Evolutionary conservation across 169 alveolate species (phyloP).

Genomic region (Ichthyophthirius multifiliis): DNA sequence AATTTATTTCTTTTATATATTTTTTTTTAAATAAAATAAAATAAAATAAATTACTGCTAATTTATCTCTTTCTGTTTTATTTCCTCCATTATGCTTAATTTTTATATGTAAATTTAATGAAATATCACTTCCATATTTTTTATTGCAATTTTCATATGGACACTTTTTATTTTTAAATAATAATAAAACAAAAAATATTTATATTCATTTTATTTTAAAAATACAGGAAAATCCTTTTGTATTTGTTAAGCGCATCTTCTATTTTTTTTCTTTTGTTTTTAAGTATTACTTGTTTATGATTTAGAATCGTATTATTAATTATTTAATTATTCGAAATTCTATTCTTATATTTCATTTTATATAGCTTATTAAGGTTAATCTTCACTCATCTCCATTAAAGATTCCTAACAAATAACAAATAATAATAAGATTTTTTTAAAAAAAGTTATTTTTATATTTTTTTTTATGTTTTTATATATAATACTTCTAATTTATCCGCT

Average conservation of each 20-base stretch:
- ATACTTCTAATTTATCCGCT: slow-evolving; percentile 31
- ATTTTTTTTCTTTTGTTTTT: background rate
- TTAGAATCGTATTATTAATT: background rate
- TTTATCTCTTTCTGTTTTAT: slow-evolving; percentile 65
- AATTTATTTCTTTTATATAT: slow-evolving; percentile 25
- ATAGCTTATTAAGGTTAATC: too few relatives aligned
- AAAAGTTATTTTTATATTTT: too few relatives aligned
- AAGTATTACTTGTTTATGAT: background rate
- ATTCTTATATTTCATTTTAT: too few relatives aligned
- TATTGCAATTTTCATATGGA: slow-evolving; percentile 63
- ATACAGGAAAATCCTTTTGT: background rate
- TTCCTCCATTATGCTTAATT: slow-evolving; percentile 71
- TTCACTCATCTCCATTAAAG: too few relatives aligned
- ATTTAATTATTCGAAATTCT: too few relatives aligned
- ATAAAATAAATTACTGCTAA: slow-evolving; percentile 32
- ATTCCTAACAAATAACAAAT: too few relatives aligned
- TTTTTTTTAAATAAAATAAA: background rate
- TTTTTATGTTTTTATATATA: too few relatives aligned
- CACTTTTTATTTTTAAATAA: slow-evolving; percentile 23
- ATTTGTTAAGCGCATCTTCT: background rate
- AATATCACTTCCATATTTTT: slow-evolving; percentile 76
- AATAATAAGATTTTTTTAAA: too few relatives aligned
- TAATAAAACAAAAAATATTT: background rate
- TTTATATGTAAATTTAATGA: slow-evolving; percentile 77
- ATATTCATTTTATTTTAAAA: background rate